Conservation (phyloP, 371 early-diverging fungal species). For the Actinomortierella ambigua region DNA sequence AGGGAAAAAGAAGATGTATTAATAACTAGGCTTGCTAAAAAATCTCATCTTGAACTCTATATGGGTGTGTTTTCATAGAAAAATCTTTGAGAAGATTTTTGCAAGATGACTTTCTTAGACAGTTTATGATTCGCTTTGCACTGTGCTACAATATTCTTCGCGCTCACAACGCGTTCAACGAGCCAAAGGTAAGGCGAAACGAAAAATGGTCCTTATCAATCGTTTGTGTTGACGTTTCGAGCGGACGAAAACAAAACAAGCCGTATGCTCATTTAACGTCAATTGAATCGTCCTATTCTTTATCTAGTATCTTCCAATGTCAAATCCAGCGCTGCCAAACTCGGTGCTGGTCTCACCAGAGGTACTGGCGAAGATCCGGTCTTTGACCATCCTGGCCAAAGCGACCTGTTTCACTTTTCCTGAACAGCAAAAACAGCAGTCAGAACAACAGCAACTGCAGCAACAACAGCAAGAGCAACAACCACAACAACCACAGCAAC, state of each 20-base stretch:
- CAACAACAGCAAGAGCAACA: no score
- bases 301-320: slow-evolving; percentile 44
- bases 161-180: slow-evolving; percentile 62
- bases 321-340: slow-evolving; percentile 40
- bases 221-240: not conserved
- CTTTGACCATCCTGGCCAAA: slow-evolving; percentile 34
- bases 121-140: slow-evolving; percentile 85
- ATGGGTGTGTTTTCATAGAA: slow-evolving; percentile 9
- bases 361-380: slow-evolving; percentile 38
- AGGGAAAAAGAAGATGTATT: not conserved
- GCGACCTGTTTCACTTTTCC: slow-evolving; percentile 33
- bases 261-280: no score
- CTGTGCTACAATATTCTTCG: slow-evolving; percentile 73
- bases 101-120: slow-evolving; percentile 88
- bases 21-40: not conserved
- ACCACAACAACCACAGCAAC: no score
- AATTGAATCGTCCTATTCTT: not conserved
- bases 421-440: slow-evolving; percentile 6
- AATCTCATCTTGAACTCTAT: not conserved
- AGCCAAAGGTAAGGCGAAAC: slow-evolving; percentile 57
- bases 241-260: not conserved
- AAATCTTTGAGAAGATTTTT: slow-evolving; percentile 70
- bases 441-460: no score
- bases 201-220: not conserved
- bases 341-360: slow-evolving; percentile 45